A percentile compares a stretch with the other conserved stretches of the same genome.
Conservation (phyloP, 805 yeast species). For the Diddensiella transvaalensis region DNA sequence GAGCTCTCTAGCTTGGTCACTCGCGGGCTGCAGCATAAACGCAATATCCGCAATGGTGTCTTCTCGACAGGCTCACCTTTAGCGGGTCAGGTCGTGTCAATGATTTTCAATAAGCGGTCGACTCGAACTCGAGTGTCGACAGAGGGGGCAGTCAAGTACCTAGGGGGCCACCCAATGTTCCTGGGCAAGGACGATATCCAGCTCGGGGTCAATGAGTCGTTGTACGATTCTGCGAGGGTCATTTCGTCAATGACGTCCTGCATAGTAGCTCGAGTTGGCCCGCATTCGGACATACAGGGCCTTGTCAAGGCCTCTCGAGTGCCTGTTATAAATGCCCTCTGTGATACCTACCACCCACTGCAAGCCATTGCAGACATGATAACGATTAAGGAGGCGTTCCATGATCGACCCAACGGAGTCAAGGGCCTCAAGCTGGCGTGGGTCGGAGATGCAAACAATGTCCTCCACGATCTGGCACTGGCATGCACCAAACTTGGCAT, state of each 20-base stretch:
- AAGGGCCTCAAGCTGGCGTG: conserved; percentile 73
- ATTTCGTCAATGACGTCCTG: conserved; percentile 96
- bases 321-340: conserved; percentile 89
- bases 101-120: conserved; percentile 85
- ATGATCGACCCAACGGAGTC: too few species aligned
- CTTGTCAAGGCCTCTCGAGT: conserved; percentile 76
- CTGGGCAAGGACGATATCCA: conserved; percentile 96
- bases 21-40: conserved; percentile 69
- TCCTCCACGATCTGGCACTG: conserved; percentile 85
- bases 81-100: conserved; percentile 75
- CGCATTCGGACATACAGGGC: conserved; percentile 76
- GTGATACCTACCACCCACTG: conserved; percentile 90
- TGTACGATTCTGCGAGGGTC: conserved; percentile 84
- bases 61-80: conserved; percentile 48
- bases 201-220: conserved; percentile 88
- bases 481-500: conserved; percentile 86
- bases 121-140: conserved; percentile 92
- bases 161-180: conserved; percentile 96
- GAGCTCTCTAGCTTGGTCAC: conserved; percentile 71
- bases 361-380: conserved; percentile 91
- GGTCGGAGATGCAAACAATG: conserved; percentile 97
- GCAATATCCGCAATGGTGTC: conserved; percentile 54
- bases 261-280: conserved; percentile 91
- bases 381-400: conserved; percentile 79
- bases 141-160: conserved; percentile 89